A percentile compares a stretch with the other conserved stretches of the same genome.
Evolutionary conservation across 495 filamentous ascomycete genomes (phyloP).

Genomic region (Recurvomyces mirabilis): DNA sequence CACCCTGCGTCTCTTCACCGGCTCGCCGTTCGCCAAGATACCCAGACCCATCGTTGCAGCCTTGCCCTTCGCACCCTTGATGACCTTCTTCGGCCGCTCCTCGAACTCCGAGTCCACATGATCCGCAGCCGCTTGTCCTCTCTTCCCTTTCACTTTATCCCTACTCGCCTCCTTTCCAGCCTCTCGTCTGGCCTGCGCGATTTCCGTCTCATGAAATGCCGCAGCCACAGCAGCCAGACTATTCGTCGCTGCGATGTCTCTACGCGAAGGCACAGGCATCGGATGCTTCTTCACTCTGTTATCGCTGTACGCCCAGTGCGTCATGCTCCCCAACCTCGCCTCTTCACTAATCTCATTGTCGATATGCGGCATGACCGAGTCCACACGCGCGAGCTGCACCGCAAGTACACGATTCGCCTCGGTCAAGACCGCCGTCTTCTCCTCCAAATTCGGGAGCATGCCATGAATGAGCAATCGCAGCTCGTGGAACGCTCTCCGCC

Average conservation of each 20-base stretch:
- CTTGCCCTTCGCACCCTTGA: slow-evolving; percentile 52
- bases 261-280: slow-evolving; percentile 47
- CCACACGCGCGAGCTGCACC: slow-evolving; percentile 72
- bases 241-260: slow-evolving; percentile 63
- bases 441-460: slow-evolving; percentile 76
- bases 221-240: slow-evolving; percentile 54
- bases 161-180: slow-evolving; percentile 65
- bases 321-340: slow-evolving; percentile 77
- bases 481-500: slow-evolving; percentile 22
- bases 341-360: slow-evolving; percentile 87
- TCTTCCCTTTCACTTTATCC: slow-evolving; percentile 43
- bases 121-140: slow-evolving; percentile 31
- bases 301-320: slow-evolving; percentile 92
- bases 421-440: slow-evolving; percentile 91
- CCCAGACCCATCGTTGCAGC: slow-evolving; percentile 33
- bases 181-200: slow-evolving; percentile 63
- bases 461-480: slow-evolving; percentile 40
- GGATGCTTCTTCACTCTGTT: slow-evolving; percentile 55
- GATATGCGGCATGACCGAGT: slow-evolving; percentile 72
- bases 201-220: slow-evolving; percentile 65
- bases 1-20: slow-evolving; percentile 65
- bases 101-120: slow-evolving; percentile 68
- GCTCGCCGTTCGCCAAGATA: slow-evolving; percentile 24
- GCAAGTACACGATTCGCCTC: slow-evolving; percentile 81
- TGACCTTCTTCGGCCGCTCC: slow-evolving; percentile 50